Evolutionary conservation across 2,329 filamentous ascomycete species (phyloP).

Genomic region (Incumbomyces lentus): DNA sequence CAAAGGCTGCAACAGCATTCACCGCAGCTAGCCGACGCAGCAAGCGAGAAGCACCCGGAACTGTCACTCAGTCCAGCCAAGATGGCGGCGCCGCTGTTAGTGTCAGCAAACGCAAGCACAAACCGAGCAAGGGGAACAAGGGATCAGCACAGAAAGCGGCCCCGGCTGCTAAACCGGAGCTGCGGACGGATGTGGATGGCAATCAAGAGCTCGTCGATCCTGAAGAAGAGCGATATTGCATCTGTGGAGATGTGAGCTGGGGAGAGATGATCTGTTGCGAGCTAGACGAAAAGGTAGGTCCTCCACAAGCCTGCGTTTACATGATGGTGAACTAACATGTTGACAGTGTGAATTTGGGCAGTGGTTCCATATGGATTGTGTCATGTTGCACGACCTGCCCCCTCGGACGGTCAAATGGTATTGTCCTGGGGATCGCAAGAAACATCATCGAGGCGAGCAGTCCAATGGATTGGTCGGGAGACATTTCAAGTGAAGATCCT

Average conservation of each 20-base stretch:
- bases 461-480: slow-evolving; percentile 22
- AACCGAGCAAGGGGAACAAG: slow-evolving; percentile 35
- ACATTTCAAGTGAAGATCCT: slow-evolving; percentile 11
- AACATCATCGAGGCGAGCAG: slow-evolving; percentile 31
- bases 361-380: slow-evolving; percentile 57
- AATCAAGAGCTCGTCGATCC: slow-evolving; percentile 46
- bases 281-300: slow-evolving; percentile 43
- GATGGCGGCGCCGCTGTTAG: slow-evolving; percentile 53
- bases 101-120: slow-evolving; percentile 48
- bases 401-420: slow-evolving; percentile 55
- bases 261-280: slow-evolving; percentile 58
- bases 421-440: slow-evolving; percentile 51
- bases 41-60: slow-evolving; percentile 50
- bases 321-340: background rate
- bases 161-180: slow-evolving; percentile 23
- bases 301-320: background rate
- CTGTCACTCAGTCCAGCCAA: slow-evolving; percentile 44
- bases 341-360: slow-evolving; percentile 49
- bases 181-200: slow-evolving; percentile 38
- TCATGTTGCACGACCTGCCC: slow-evolving; percentile 48
- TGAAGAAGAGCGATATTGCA: slow-evolving; percentile 53
- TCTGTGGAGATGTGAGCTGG: slow-evolving; percentile 54
- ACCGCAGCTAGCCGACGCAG: slow-evolving; percentile 36
- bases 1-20: slow-evolving; percentile 24
- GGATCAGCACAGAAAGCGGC: slow-evolving; percentile 21